A percentile compares a stretch with the other conserved stretches of the same genome.
phyloP scores from a whole-genome alignment of 352 stramenopile genomes.

The Thalassiosira livingstoniorum region DNA sequence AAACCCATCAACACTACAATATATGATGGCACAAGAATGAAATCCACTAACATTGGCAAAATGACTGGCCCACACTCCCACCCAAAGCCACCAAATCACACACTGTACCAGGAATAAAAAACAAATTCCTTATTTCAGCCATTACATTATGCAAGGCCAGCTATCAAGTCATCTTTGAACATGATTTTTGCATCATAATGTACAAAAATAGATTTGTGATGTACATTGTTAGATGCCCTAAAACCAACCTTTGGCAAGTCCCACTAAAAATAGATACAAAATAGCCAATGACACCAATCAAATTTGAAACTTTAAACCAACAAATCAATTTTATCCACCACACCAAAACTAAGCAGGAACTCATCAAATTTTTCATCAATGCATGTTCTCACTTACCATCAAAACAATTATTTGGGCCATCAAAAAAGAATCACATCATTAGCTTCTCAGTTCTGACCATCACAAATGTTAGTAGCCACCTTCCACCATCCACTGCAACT shows the following conservation, averaged over 20 bases:
- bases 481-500: slow-evolving; percentile 1
- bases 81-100: slow-evolving; percentile 9
- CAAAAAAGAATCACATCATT: not conserved
- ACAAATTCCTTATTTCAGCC: slow-evolving; percentile 32
- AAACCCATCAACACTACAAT: slow-evolving; percentile 23
- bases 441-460: not conserved
- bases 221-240: not conserved
- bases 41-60: slow-evolving; percentile 39
- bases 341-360: not conserved
- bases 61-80: slow-evolving; percentile 34
- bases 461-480: not conserved
- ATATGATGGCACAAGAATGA: slow-evolving; percentile 13
- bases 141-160: slow-evolving; percentile 29
- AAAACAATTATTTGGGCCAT: not conserved
- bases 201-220: slow-evolving; percentile 14
- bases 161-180: slow-evolving; percentile 45
- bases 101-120: slow-evolving; percentile 36
- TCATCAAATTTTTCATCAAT: slow-evolving; percentile 14
- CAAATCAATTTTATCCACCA: not conserved
- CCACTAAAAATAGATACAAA: no score
- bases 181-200: not conserved
- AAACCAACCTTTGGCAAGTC: slow-evolving; percentile 1
- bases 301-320: not conserved
- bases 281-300: not conserved
- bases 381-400: not conserved